These are phyloP conservation scores for Luffa acutangula DNA, from an alignment of 306 rosid genomes.

Conservation along the genomic window DNA sequence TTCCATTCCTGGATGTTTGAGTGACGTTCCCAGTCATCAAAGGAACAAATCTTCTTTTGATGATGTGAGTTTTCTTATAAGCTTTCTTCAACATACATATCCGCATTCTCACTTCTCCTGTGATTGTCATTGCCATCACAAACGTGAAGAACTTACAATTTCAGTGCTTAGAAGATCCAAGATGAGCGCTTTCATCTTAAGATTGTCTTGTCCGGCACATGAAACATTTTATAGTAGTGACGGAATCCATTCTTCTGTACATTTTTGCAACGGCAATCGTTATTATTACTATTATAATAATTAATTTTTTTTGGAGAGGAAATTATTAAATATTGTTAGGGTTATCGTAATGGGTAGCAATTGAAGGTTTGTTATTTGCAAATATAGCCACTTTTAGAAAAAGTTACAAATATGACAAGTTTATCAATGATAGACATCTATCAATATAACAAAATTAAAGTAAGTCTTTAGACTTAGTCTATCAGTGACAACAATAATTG, in stretches of 20 bases:
- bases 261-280: neutral
- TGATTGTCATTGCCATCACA: neutral
- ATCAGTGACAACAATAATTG: too few species aligned
- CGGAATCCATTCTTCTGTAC: neutral
- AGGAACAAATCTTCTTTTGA: conserved; percentile 68
- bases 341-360: too few species aligned
- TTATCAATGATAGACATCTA: too few species aligned
- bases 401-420: too few species aligned
- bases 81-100: neutral
- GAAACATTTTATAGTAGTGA: neutral
- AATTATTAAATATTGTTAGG: too few species aligned
- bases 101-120: neutral
- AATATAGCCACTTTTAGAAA: too few species aligned
- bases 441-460: too few species aligned
- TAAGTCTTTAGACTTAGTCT: too few species aligned
- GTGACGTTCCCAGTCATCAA: conserved; percentile 72
- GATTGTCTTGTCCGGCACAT: neutral
- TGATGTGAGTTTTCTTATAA: conserved; percentile 51
- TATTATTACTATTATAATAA: neutral
- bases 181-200: neutral
- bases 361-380: too few species aligned
- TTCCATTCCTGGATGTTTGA: conserved; percentile 70
- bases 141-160: neutral
- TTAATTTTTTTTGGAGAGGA: too few species aligned
- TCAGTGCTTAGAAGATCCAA: neutral